Evolutionary conservation across 139 green algal genomes (phyloP).

Genomic region (Chlorella sp.): DNA sequence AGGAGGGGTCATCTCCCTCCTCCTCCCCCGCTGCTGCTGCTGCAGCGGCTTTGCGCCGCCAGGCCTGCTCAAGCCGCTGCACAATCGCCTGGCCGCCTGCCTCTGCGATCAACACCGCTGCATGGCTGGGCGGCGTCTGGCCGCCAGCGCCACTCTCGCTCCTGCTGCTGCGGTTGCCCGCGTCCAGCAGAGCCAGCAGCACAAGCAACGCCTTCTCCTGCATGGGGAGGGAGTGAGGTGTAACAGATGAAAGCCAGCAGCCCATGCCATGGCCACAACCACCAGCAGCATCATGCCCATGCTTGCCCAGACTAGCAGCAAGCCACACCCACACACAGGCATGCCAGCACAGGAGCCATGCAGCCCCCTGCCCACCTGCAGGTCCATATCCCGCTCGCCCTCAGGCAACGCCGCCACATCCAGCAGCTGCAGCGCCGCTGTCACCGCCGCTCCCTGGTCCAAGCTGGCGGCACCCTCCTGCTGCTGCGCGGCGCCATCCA

Average conservation of each 20-base stretch:
- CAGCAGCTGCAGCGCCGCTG: slow-evolving; percentile 27
- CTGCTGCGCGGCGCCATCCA: slow-evolving; percentile 3
- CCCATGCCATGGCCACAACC: not conserved
- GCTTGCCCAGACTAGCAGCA: not conserved
- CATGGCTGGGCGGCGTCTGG: not conserved
- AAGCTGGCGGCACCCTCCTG: not conserved
- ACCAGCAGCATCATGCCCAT: not conserved
- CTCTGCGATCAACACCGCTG: not conserved
- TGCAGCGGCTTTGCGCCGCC: not conserved
- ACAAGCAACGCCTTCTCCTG: slow-evolving; percentile 30
- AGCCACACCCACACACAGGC: too few species aligned
- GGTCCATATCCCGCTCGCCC: not conserved
- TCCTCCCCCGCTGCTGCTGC: not conserved
- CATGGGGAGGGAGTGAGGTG: not conserved
- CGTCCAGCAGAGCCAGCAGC: slow-evolving; percentile 3
- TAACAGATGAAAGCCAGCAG: not conserved
- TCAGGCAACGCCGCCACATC: not conserved
- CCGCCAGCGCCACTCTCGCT: not conserved
- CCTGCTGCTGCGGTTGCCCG: not conserved
- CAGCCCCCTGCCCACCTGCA: not conserved
- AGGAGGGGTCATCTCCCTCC: not conserved
- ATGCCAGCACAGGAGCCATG: not conserved
- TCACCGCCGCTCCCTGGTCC: not conserved
- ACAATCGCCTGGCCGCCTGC: not conserved
- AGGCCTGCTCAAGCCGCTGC: not conserved